Percentiles rank a stretch among this genome's conserved stretches.
These are phyloP conservation scores for Sclerotinia sclerotiorum DNA, from an alignment of 2,329 filamentous ascomycete species.

Conservation along the genomic window DNA sequence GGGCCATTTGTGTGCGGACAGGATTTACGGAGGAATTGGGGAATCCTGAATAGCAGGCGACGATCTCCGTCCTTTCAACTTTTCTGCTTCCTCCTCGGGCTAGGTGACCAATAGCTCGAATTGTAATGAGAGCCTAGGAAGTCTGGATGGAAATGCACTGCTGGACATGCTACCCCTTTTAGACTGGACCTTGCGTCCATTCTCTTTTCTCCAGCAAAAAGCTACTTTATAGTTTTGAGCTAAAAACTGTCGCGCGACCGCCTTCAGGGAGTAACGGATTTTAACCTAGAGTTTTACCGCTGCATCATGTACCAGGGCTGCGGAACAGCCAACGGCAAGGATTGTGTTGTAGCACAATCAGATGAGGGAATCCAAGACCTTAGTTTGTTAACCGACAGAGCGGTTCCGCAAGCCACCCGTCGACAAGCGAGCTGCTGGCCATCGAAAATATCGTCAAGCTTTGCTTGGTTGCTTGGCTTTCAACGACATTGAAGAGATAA, in stretches of 20 bases:
- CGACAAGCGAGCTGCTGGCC: background rate
- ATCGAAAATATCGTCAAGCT: background rate
- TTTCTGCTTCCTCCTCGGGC: background rate
- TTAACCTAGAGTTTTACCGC: too few species aligned
- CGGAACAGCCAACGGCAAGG: background rate
- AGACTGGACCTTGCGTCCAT: background rate
- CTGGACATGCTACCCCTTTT: background rate
- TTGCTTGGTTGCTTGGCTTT: background rate
- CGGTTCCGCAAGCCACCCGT: slow-evolving; percentile 5
- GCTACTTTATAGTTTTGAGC: background rate
- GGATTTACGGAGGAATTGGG: background rate
- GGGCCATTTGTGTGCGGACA: background rate
- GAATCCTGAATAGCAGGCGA: background rate
- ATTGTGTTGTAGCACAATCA: background rate
- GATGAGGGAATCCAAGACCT: background rate
- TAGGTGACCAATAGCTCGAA: background rate
- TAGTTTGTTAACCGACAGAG: background rate
- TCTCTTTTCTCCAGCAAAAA: background rate
- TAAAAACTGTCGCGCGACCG: background rate
- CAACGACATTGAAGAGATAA: slow-evolving; percentile 1
- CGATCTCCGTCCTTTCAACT: background rate
- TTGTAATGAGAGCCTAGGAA: background rate
- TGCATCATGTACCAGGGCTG: slow-evolving; percentile 14
- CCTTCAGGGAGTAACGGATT: background rate
- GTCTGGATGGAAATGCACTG: background rate